Base-by-base conservation (phyloP, 305 asterid species). In the Fraxinus velutina region DNA sequence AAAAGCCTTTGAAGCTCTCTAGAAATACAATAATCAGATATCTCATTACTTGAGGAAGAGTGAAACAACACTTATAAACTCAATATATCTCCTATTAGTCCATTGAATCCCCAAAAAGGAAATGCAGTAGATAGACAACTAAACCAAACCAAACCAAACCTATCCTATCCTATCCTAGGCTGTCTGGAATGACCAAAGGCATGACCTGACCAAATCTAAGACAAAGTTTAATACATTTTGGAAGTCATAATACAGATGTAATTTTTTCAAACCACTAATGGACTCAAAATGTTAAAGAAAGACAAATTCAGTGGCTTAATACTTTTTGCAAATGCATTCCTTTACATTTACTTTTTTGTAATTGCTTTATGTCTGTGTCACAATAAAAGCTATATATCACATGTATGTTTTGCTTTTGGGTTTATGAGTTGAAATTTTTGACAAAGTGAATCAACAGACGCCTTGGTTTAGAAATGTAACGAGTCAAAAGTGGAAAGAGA, bases 341-440 rank as follows among this genome's bases (percentile, higher is more conserved):
- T 52, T 52, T 52, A 52, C 22, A 52, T 52, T 52, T n/a, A 52
- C 64, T 52, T n/a, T 52, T 52, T 52, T 9, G 0, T 52, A 52
- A 52, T 52, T 52, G 64, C 64, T 52, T n/a, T 52, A n/a, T 52
- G 9, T 5, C 24, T 52, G 64, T 7, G 33, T 13, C 8, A 21
- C 9, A 66, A 4, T 30, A 21, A 68, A 13, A 77, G 37, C 80
- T 27, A 52, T 27, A 42, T 55, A 73, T 22, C 33, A 10, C 70
- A 71, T 3, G 9, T 15, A 39, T 44, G 64, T 76, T 30, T 32
- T 62, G 52, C 80, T 34, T 52, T 60, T 21, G 15, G 36, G 68
- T 76, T 33, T 47, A 37, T 47, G 42, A 82, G 73, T 81, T 36
- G 32, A 75, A 39, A 79, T 19, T 60, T 21, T 19, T 60, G 32